Percentiles rank a stretch among this genome's conserved stretches.
phyloP scores from a whole-genome alignment of 371 early-diverging fungal species.

The Umbelopsis sp. region DNA sequence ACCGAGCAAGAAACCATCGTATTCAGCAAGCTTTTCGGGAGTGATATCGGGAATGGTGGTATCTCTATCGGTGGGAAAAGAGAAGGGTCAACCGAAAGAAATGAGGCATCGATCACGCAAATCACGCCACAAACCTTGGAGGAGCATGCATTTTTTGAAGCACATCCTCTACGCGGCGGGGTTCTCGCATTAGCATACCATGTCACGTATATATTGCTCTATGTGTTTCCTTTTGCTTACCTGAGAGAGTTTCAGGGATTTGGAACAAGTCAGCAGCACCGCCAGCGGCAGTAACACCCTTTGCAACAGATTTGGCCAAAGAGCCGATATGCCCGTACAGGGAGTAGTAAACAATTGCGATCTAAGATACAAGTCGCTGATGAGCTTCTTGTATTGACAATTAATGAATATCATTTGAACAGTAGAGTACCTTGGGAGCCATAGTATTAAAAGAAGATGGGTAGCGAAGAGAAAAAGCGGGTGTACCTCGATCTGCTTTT shows the following conservation, averaged over 20 bases:
- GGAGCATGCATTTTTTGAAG: slow-evolving; percentile 15
- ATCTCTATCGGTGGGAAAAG: neutral
- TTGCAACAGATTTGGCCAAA: slow-evolving; percentile 62
- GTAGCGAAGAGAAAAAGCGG: neutral
- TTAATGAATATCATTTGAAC: no score
- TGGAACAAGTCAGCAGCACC: slow-evolving; percentile 69
- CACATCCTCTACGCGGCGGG: neutral
- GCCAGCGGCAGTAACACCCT: slow-evolving; percentile 60
- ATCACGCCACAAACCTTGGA: slow-evolving; percentile 16
- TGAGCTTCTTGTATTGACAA: neutral
- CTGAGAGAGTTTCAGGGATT: slow-evolving; percentile 18
- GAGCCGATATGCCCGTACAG: slow-evolving; percentile 52
- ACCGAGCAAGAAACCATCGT: slow-evolving; percentile 72
- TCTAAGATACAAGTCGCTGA: neutral
- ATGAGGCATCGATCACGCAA: neutral
- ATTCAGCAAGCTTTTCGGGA: slow-evolving; percentile 49
- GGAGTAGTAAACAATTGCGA: slow-evolving; percentile 38
- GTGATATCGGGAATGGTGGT: slow-evolving; percentile 51
- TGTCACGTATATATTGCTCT: neutral
- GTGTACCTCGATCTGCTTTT: neutral
- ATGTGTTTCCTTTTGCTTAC: neutral
- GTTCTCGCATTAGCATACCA: neutral
- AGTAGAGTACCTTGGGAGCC: neutral
- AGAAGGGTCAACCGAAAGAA: neutral
- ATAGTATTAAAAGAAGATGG: neutral